Evolutionary conservation across 2,329 filamentous ascomycete species (phyloP).

Genomic region (Stachybotrys chlorohalonatus): DNA sequence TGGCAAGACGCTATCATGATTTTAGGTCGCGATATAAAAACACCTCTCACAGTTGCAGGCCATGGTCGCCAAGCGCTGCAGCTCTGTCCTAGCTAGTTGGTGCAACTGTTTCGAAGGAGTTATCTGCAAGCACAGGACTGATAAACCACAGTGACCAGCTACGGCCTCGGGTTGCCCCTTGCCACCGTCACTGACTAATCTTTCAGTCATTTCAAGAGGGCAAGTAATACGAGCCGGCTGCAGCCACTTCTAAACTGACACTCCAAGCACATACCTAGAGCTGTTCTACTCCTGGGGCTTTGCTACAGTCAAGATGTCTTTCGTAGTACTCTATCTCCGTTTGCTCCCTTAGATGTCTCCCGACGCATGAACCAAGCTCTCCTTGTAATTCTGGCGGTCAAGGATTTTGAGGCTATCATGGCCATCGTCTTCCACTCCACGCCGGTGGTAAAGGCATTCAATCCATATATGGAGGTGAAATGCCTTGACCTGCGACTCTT

Average conservation of each 20-base stretch:
- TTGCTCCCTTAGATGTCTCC: background rate
- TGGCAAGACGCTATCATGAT: no score
- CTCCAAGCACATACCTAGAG: background rate
- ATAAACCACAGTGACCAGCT: background rate
- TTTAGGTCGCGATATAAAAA: no score
- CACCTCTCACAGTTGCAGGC: background rate
- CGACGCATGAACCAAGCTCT: background rate
- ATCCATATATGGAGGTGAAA: background rate
- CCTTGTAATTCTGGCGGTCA: background rate
- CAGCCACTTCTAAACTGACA: background rate
- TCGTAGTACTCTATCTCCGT: background rate
- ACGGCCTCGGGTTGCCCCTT: background rate
- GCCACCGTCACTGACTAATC: background rate
- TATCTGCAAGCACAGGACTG: background rate
- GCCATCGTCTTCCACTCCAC: background rate
- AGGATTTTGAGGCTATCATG: background rate
- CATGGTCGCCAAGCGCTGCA: background rate
- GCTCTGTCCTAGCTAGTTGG: background rate
- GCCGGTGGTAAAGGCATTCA: background rate
- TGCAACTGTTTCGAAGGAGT: background rate
- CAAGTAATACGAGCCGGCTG: background rate
- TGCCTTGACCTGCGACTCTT: background rate
- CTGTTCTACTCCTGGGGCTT: background rate
- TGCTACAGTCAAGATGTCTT: background rate
- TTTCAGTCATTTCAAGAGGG: background rate